Evolutionary conservation across 306 rosid genomes (phyloP), one percentile per base, ranked within the genome.

Genomic region (Boehmeria nivea): DNA sequence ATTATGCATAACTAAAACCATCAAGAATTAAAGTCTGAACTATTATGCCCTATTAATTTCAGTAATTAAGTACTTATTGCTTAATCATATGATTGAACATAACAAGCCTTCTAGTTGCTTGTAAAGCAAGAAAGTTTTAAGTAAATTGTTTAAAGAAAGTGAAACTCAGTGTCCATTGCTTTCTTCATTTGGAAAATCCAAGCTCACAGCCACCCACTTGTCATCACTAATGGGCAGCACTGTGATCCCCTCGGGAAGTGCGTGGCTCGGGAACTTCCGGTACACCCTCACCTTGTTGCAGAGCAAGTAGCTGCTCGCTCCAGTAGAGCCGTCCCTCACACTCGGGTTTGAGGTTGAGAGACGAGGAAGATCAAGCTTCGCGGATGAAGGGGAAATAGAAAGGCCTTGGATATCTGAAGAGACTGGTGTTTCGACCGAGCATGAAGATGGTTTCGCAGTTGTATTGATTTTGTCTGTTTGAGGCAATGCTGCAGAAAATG

Each of bases 201-300:
- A 48, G 60, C 76, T 70, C 52, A 65, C 65, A 57, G 78, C 74
- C 54, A 79, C 70, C 81, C 83, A 73, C 61, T 66, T 64, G 42
- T 55, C 57, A 44, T 79, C 81, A 62, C 76, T 23, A 43, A 82
- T 23, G 20, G 82, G 82, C 16, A 78, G 28, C 37, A 78, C 51
- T 12, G 60, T 70, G 4, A 54, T 54, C 39, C 48, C 61, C 31
- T 70, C 28, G 6, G 77, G 74, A 23, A 73, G 42, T 36, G 61
- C 55, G 54, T 49, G 12, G 54, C 73, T 61, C 10, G 83, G 83
- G 31, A 39, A 72, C 47, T 68, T 20, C 47, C 70, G 49, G 46
- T 83, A 71, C 60, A 76, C 75, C 61, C 81, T 79, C 39, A 76
- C 53, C 60, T 60, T 76, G 81, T 68, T 56, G 68, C 74, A 68